Evolutionary conservation across 2,329 filamentous ascomycete genomes (phyloP).

Genomic region (Chaetomiaceae sp.): DNA sequence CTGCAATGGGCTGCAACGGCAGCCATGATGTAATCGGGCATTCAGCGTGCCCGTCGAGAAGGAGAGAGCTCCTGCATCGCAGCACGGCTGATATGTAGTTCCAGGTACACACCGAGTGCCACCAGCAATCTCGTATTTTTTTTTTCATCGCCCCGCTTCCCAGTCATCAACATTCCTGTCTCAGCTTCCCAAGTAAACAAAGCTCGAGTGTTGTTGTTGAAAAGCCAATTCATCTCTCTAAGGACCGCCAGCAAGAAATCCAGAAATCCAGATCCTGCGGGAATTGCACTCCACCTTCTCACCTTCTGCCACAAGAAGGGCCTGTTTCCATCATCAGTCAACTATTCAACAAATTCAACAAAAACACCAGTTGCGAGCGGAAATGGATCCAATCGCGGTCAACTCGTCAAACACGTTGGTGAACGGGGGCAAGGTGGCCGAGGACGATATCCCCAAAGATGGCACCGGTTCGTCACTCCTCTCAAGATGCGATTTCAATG

Average conservation of each 20-base stretch:
- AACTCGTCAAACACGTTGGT: slow-evolving; percentile 43
- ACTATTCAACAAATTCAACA: no score
- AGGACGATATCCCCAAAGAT: slow-evolving; percentile 56
- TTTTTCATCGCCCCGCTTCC: slow-evolving; percentile 3
- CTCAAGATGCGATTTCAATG: background rate
- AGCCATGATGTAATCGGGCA: slow-evolving; percentile 26
- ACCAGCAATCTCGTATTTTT: slow-evolving; percentile 11
- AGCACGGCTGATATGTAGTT: background rate
- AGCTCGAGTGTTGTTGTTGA: no score
- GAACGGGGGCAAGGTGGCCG: slow-evolving; percentile 32
- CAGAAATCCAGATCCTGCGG: background rate
- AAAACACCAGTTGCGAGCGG: slow-evolving; percentile 8
- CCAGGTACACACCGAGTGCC: slow-evolving; percentile 18
- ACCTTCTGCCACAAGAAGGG: no score
- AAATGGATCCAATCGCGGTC: slow-evolving; percentile 30
- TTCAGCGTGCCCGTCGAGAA: slow-evolving; percentile 8
- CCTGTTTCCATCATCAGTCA: no score
- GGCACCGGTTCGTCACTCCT: slow-evolving; percentile 63
- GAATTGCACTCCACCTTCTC: background rate
- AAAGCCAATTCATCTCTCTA: no score
- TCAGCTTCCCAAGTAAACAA: no score
- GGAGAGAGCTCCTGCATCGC: slow-evolving; percentile 1
- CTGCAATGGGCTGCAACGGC: background rate
- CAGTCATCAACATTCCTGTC: background rate
- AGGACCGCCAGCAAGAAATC: background rate